These are phyloP conservation scores for Wickerhamomyces sydowiorum DNA, from an alignment of 805 yeast species.

Conservation along the genomic window DNA sequence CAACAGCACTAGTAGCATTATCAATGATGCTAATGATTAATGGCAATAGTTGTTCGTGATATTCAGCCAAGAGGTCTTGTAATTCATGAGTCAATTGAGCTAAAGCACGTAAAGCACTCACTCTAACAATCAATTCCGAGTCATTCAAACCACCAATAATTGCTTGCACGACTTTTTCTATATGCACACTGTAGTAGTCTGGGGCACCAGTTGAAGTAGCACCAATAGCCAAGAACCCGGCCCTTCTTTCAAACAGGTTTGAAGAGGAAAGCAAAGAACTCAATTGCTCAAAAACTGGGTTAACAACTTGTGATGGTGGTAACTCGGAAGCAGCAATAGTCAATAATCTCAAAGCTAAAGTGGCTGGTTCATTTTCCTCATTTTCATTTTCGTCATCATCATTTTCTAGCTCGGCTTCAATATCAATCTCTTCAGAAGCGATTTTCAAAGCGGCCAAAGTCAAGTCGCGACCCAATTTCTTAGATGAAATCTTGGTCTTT, in stretches of 20 bases:
- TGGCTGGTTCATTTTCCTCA: constrained; percentile 78
- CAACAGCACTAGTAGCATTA: constrained; percentile 72
- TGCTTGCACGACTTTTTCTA: constrained; percentile 66
- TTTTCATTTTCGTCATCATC: constrained; percentile 91
- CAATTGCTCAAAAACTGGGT: constrained; percentile 66
- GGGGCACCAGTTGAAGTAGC: constrained; percentile 91
- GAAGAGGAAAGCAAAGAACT: constrained; percentile 51
- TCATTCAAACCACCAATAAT: constrained; percentile 76
- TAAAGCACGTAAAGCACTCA: constrained; percentile 81
- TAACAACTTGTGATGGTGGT: constrained; percentile 90
- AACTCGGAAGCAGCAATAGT: constrained; percentile 74
- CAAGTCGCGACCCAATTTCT: constrained; percentile 79
- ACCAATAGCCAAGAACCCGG: constrained; percentile 76
- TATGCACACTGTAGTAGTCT: constrained; percentile 75
- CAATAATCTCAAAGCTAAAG: constrained; percentile 74
- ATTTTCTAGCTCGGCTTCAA: constrained; percentile 64
- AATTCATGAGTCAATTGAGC: constrained; percentile 75
- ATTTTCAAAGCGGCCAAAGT: constrained; percentile 69
- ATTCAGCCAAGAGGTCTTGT: constrained; percentile 78
- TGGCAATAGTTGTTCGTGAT: constrained; percentile 79
- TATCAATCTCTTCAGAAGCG: constrained; percentile 79
- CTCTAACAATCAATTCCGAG: constrained; percentile 64
- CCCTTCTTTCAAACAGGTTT: constrained; percentile 80
- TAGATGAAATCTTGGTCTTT: constrained; percentile 71
- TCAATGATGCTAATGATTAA: constrained; percentile 83